phyloP scores from a whole-genome alignment of 208 protist genomes.

The Trypanosomatidae sp. region DNA sequence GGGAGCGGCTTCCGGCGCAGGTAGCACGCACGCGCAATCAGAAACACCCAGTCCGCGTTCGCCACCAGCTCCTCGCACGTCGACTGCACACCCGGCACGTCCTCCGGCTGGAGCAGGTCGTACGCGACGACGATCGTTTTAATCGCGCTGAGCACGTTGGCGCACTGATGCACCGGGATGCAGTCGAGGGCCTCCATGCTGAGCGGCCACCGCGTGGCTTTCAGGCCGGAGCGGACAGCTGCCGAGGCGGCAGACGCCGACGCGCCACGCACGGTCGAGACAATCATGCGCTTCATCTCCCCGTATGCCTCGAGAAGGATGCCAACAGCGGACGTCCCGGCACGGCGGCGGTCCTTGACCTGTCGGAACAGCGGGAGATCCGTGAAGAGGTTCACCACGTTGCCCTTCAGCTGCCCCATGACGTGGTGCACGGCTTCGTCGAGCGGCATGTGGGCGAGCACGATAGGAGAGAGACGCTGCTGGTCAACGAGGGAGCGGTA shows the following conservation, averaged over 20 bases:
- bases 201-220: conserved; percentile 66
- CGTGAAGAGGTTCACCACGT: conserved; percentile 85
- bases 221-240: conserved; percentile 7
- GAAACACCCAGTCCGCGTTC: conserved; percentile 86
- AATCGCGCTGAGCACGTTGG: conserved; percentile 65
- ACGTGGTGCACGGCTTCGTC: conserved; percentile 71
- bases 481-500: conserved; percentile 48
- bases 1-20: conserved; percentile 62
- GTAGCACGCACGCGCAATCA: conserved; percentile 75
- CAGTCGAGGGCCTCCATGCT: conserved; percentile 65
- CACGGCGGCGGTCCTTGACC: conserved; percentile 66
- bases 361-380: conserved; percentile 80
- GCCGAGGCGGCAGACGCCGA: conserved; percentile 19
- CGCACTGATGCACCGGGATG: conserved; percentile 74
- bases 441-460: conserved; percentile 70
- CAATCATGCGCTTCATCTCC: conserved; percentile 75
- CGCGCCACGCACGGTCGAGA: conserved; percentile 36
- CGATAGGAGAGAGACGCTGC: conserved; percentile 60
- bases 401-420: conserved; percentile 85
- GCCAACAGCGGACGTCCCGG: conserved; percentile 46
- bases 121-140: conserved; percentile 84
- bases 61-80: conserved; percentile 72
- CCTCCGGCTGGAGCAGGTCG: conserved; percentile 67
- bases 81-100: conserved; percentile 34
- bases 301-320: conserved; percentile 84